Conservation (phyloP, 78 protist genomes). For the Pelomyxa schiedti region DNA sequence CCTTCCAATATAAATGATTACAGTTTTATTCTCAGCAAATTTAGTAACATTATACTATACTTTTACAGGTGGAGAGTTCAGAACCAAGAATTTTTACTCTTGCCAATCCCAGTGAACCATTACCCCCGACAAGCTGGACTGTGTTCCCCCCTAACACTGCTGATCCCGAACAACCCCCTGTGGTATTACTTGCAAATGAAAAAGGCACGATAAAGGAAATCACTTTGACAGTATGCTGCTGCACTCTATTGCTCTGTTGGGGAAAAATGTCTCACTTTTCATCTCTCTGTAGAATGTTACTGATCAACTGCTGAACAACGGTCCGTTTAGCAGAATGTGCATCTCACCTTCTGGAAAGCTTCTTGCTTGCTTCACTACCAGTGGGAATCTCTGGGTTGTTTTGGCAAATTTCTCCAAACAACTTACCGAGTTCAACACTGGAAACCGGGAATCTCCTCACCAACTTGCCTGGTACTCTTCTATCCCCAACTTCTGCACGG, state of each 20-base stretch:
- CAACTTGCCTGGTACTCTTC: conserved; percentile 52
- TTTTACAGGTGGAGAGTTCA: no score
- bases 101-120: no score
- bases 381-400: conserved; percentile 5
- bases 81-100: no score
- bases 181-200: not conserved
- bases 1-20: no score
- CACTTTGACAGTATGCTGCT: no score
- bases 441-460: conserved; percentile 7
- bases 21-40: no score
- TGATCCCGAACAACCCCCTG: not conserved
- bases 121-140: no score
- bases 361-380: conserved; percentile 5
- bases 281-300: not conserved
- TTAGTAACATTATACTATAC: no score
- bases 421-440: conserved; percentile 15
- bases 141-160: not conserved
- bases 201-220: not conserved
- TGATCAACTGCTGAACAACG: not conserved
- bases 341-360: conserved; percentile 18
- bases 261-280: not conserved
- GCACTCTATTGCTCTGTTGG: no score
- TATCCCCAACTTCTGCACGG: not conserved
- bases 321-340: conserved; percentile 5
- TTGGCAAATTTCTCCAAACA: conserved; percentile 8